Conservation (phyloP, 1,284 basidiomycete species). For the Rhodofomes roseus region DNA sequence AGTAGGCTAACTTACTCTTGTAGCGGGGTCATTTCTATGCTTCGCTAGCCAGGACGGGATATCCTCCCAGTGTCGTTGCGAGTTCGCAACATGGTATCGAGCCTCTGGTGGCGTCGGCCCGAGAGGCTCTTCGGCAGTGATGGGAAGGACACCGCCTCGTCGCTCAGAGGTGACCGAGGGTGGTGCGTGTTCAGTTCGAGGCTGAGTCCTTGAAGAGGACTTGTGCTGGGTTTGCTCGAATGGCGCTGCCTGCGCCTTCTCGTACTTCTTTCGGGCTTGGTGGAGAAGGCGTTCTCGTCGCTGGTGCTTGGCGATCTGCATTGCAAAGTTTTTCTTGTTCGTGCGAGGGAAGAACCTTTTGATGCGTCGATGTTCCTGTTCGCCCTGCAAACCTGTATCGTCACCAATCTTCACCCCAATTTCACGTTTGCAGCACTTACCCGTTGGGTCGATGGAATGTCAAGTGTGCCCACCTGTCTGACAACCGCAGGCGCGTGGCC, state of each 20-base stretch:
- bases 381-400: slow-evolving; percentile 21
- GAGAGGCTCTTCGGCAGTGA: neutral
- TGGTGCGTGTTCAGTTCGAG: neutral
- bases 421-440: neutral
- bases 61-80: slow-evolving; percentile 16
- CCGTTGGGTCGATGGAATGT: slow-evolving; percentile 29
- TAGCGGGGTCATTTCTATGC: slow-evolving; percentile 15
- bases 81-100: slow-evolving; percentile 12
- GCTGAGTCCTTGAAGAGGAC: neutral
- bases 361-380: slow-evolving; percentile 30
- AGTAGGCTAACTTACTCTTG: slow-evolving; percentile 13
- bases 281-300: slow-evolving; percentile 5
- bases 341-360: slow-evolving; percentile 32
- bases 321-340: slow-evolving; percentile 25
- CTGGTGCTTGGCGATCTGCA: slow-evolving; percentile 24
- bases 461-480: slow-evolving; percentile 28
- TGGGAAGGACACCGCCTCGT: neutral
- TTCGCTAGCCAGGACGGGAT: neutral
- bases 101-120: neutral
- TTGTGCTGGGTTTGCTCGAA: neutral
- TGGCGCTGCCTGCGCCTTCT: neutral
- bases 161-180: neutral
- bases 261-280: neutral
- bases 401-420: neutral
- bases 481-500: slow-evolving; percentile 30